Base-by-base conservation (phyloP, 495 filamentous ascomycete genomes). In the Aspergillus diversus region DNA sequence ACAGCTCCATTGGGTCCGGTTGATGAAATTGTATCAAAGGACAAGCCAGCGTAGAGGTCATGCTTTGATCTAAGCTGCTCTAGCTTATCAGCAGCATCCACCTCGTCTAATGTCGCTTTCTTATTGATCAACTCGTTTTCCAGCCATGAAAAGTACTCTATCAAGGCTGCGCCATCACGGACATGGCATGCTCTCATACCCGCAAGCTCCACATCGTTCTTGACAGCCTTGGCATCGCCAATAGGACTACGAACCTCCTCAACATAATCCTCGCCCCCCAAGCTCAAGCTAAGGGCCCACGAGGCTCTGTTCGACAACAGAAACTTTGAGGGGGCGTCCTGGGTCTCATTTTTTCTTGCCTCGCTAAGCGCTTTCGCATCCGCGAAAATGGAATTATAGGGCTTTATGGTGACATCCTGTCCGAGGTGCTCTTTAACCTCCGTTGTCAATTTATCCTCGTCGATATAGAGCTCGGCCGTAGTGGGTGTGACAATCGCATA, bases 131-230 rank as follows among this genome's bases (percentile, higher is more conserved):
- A 80, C 66, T 97, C 87, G 69, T 97, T 87, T 73, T 99, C 94
- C 6, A 99, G 81, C 96, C 96, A 99, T 15, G 96, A 91, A 75
- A 99, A 97, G 74, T 91, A 99, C 71, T 97, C 88, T 47, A 85
- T 92, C 58, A 98, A 75, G 9, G 96, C 94, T 32, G 92, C 96
- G 33, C 96, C 96, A 71, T 99, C 96, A 53, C 96, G 87, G 63
- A 97, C 88, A 72, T 99, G 96, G 70, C 95, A 98, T 33, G 88
- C 84, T 59, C 92, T 85, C 95, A 98, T 98, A 52, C 96, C 96
- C 69, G 93, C 86, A 21, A 96, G 79, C 76, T 99, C 96, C 2
- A 82, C 86, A 59, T 93, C 90, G 66, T 98, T 99, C 80, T 99
- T 99, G 71, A 97, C 81, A n/a, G 96, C 92, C 79, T 99, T 99